These are phyloP conservation scores for Westerdykella ornata DNA, from an alignment of 2,329 filamentous ascomycete species.

Conservation along the genomic window DNA sequence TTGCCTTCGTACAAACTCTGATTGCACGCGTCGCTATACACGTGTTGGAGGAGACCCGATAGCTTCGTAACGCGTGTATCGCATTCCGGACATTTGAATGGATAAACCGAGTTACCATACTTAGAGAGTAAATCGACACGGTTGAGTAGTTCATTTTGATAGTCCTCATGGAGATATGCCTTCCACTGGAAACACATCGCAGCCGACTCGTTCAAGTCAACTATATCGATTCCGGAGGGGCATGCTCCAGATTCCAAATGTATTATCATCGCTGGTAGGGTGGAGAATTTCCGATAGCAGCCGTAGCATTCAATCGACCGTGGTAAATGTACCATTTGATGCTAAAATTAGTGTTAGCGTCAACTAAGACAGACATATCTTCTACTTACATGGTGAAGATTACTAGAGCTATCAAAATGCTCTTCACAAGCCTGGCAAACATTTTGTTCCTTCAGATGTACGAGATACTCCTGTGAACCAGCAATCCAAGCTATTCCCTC, in stretches of 20 bases:
- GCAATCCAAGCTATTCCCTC: conserved; percentile 6
- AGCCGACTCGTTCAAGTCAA: conserved; percentile 14
- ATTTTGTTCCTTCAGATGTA: conserved; percentile 10
- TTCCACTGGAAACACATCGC: conserved; percentile 15
- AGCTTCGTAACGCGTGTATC: conserved; percentile 10
- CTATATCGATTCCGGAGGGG: conserved; percentile 9
- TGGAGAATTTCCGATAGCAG: conserved; percentile 8
- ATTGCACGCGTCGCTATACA: conserved; percentile 10
- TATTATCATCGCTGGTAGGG: conserved; percentile 11
- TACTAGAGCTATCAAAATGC: conserved; percentile 8
- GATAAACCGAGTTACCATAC: conserved; percentile 8
- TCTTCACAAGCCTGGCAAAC: conserved; percentile 9
- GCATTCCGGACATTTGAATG: conserved; percentile 8
- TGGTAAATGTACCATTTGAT: conserved; percentile 9
- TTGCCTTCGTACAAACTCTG: conserved; percentile 7
- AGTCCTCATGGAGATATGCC: conserved; percentile 13
- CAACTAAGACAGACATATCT: not conserved
- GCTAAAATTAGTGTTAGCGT: conserved; percentile 7
- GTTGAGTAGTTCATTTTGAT: conserved; percentile 12
- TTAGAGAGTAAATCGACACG: conserved; percentile 3
- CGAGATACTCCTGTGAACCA: conserved; percentile 5
- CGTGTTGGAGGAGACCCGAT: conserved; percentile 13
- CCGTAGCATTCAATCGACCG: conserved; percentile 9
- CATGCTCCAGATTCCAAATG: conserved; percentile 15
- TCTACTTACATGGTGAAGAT: conserved; percentile 9